Conservation (phyloP, 2,329 filamentous ascomycete genomes). For the Lecanosticta acicola region DNA sequence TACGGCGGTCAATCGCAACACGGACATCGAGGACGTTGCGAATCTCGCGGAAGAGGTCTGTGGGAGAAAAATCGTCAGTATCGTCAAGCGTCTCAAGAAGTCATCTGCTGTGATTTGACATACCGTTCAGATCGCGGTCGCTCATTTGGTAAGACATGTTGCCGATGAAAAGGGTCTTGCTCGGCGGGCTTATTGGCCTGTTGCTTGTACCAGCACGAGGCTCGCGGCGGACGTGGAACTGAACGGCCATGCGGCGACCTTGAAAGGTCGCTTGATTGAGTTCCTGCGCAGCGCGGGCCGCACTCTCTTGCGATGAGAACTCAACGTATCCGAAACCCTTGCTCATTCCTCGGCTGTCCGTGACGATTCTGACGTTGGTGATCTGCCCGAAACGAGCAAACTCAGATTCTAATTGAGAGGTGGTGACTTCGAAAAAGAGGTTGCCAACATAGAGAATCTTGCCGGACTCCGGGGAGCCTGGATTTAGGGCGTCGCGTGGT, state of each 20-base stretch:
- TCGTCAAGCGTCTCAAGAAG: neutral
- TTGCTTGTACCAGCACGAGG: neutral
- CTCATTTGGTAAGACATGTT: conserved; percentile 84
- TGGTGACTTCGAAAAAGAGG: conserved; percentile 62
- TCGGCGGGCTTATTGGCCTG: conserved; percentile 43
- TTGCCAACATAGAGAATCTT: conserved; percentile 61
- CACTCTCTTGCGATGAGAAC: conserved; percentile 50
- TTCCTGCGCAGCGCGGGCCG: conserved; percentile 51
- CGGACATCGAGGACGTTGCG: conserved; percentile 68
- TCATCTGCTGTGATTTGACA: conserved; percentile 3
- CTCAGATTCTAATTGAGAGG: conserved; percentile 54
- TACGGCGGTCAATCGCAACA: conserved; percentile 74
- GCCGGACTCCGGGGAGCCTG: too few relatives aligned
- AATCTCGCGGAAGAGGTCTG: conserved; percentile 64
- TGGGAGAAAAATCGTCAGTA: conserved; percentile 1
- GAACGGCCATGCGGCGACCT: conserved; percentile 59
- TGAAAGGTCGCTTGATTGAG: conserved; percentile 57
- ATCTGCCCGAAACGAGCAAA: conserved; percentile 57
- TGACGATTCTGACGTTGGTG: conserved; percentile 49
- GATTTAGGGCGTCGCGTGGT: too few relatives aligned
- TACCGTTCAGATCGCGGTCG: conserved; percentile 68
- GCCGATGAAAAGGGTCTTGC: conserved; percentile 70
- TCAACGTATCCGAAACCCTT: conserved; percentile 67
- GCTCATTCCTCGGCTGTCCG: conserved; percentile 58
- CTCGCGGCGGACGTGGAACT: conserved; percentile 45